These are phyloP conservation scores for Peronospora farinosa DNA, from an alignment of 352 stramenopile genomes.

Conservation along the genomic window DNA sequence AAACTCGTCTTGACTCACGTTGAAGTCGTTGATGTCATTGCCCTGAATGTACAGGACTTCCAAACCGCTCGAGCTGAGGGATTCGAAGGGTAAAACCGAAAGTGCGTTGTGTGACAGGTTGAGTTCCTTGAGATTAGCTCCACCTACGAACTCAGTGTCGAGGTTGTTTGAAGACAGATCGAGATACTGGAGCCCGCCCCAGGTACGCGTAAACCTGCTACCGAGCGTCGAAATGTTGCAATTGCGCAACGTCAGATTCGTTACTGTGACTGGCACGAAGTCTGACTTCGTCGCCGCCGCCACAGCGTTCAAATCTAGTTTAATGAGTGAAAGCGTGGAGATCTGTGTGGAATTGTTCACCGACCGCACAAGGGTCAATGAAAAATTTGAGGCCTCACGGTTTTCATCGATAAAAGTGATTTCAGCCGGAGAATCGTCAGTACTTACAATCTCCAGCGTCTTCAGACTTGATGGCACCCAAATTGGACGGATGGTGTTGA, in stretches of 20 bases:
- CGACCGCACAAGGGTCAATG: conserved; percentile 22
- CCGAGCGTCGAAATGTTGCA: conserved; percentile 40
- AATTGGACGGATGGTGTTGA: too few relatives aligned
- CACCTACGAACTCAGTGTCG: conserved; percentile 20
- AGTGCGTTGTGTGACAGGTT: conserved; percentile 44
- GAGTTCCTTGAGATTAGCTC: conserved; percentile 17
- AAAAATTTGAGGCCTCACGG: conserved; percentile 6
- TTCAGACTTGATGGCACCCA: too few relatives aligned
- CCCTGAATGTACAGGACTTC: conserved; percentile 32
- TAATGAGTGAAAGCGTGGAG: conserved; percentile 32
- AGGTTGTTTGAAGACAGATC: conserved; percentile 33
- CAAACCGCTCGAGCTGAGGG: conserved; percentile 25
- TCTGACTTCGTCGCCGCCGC: conserved; percentile 14
- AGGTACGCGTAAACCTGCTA: conserved; percentile 29
- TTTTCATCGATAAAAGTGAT: too few relatives aligned
- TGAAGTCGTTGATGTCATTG: too few relatives aligned
- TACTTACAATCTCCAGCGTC: too few relatives aligned
- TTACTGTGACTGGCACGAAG: conserved; percentile 35
- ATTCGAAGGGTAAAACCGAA: conserved; percentile 18
- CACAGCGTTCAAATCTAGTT: conserved; percentile 28
- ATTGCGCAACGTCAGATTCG: conserved; percentile 34
- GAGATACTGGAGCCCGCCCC: conserved; percentile 26
- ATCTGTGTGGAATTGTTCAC: conserved; percentile 23
- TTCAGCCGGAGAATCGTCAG: too few relatives aligned
- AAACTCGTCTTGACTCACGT: too few relatives aligned